These are phyloP conservation scores for Calonectria hawksworthii DNA, from an alignment of 2,329 filamentous ascomycete genomes.

Conservation along the genomic window DNA sequence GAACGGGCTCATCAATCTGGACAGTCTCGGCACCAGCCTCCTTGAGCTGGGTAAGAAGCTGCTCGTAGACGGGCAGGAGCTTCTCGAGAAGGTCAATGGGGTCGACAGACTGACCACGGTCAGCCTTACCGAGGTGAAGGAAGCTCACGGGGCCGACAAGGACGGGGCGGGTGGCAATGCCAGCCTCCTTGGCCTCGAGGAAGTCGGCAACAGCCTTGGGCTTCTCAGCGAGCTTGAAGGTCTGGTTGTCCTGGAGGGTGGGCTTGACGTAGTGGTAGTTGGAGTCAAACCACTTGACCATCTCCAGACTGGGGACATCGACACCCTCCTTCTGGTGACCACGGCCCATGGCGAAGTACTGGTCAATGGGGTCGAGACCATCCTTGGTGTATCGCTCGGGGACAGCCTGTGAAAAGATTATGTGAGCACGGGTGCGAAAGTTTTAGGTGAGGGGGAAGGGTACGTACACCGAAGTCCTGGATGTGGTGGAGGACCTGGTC, in stretches of 20 bases:
- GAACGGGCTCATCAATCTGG: constrained; percentile 97
- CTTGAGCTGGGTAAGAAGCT: constrained; percentile 95
- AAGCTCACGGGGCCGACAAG: constrained; percentile 97
- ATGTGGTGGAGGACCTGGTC: constrained; percentile 98
- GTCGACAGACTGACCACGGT: constrained; percentile 92
- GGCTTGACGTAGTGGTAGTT: constrained; percentile 99
- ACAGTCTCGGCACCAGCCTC: constrained; percentile 95
- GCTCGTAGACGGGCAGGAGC: constrained; percentile 93
- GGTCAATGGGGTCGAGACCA: constrained; percentile 88
- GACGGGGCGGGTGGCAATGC: constrained; percentile 92
- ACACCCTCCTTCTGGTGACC: constrained; percentile 95
- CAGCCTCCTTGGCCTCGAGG: constrained; percentile 97
- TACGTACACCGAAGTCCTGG: constrained; percentile 92
- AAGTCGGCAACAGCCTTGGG: constrained; percentile 97
- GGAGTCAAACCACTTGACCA: constrained; percentile 99
- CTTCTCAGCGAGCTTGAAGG: constrained; percentile 87
- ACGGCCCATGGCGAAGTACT: constrained; percentile 99
- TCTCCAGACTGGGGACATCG: constrained; percentile 95
- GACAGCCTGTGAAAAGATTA: constrained; percentile 71
- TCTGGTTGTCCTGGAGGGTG: constrained; percentile 96
- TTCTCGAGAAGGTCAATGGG: constrained; percentile 95
- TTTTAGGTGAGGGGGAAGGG: not conserved
- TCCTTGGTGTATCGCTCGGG: constrained; percentile 95
- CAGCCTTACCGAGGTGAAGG: constrained; percentile 97
- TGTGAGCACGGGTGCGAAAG: constrained; percentile 29